Conservation (phyloP, 495 filamentous ascomycete genomes). For the Aspergillus carlsbadensis region DNA sequence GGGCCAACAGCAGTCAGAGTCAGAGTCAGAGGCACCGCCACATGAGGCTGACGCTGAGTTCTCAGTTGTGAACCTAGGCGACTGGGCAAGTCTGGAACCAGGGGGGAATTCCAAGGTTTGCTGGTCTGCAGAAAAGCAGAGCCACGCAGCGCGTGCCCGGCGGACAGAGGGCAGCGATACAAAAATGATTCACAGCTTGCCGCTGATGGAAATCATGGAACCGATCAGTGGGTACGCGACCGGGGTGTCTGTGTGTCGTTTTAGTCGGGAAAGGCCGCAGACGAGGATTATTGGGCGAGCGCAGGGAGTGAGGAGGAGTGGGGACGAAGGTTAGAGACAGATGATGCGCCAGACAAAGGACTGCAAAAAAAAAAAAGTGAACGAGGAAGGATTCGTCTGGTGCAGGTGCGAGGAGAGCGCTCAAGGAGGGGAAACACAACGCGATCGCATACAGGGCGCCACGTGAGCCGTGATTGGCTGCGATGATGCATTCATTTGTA, state of each 20-base stretch:
- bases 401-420: too few species aligned
- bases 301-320: constrained; percentile 16
- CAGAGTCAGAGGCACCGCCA: constrained; percentile 20
- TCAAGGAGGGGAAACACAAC: constrained; percentile 9
- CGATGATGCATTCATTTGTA: constrained; percentile 8
- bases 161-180: constrained; percentile 3
- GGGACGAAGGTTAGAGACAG: constrained; percentile 23
- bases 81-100: constrained; percentile 1
- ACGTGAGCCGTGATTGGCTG: constrained; percentile 18
- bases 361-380: neutral
- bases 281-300: constrained; percentile 19
- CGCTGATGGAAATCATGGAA: constrained; percentile 25
- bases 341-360: constrained; percentile 16
- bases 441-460: constrained; percentile 13
- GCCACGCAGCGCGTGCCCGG: constrained; percentile 9
- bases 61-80: neutral
- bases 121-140: constrained; percentile 21
- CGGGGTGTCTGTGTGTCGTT: constrained; percentile 23
- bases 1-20: too few species aligned
- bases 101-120: constrained; percentile 19
- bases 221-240: constrained; percentile 28
- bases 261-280: neutral
- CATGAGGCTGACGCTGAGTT: constrained; percentile 19
- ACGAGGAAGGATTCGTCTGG: constrained; percentile 16
- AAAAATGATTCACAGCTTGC: constrained; percentile 23